These are phyloP conservation scores for Blastobotrys muscicola DNA, from an alignment of 805 yeast species.

Conservation along the genomic window DNA sequence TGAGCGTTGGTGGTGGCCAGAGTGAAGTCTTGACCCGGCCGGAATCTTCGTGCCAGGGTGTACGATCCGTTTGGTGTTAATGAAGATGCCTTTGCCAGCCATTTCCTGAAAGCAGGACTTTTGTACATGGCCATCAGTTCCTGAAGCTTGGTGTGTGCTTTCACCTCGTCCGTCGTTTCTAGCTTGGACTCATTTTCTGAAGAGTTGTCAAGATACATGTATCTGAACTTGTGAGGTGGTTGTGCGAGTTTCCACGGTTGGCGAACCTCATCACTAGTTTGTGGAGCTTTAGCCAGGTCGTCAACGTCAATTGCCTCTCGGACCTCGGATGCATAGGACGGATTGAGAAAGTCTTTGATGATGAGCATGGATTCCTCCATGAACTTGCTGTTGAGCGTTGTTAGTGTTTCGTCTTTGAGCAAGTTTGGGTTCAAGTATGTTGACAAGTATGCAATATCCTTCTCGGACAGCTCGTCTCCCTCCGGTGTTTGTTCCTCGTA, in stretches of 20 bases:
- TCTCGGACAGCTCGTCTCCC: constrained; percentile 22
- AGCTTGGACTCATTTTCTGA: constrained; percentile 21
- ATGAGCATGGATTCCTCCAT: constrained; percentile 61
- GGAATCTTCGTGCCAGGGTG: constrained; percentile 69
- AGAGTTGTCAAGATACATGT: constrained; percentile 67
- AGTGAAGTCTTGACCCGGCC: constrained; percentile 93
- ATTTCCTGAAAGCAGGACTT: constrained; percentile 55
- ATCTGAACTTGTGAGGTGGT: constrained; percentile 92
- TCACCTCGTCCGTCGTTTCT: constrained; percentile 6
- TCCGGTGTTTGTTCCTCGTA: constrained; percentile 7
- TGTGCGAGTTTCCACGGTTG: constrained; percentile 85
- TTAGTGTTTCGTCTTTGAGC: constrained; percentile 32
- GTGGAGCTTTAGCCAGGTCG: constrained; percentile 46
- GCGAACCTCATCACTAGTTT: constrained; percentile 40
- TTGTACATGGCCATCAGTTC: constrained; percentile 51
- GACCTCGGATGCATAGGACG: constrained; percentile 41
- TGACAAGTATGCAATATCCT: constrained; percentile 42
- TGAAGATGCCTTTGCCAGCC: constrained; percentile 56
- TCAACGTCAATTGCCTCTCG: constrained; percentile 43
- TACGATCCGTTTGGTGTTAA: constrained; percentile 53
- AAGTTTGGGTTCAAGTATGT: constrained; percentile 50
- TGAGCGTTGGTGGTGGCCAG: constrained; percentile 60
- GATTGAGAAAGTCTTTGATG: constrained; percentile 52
- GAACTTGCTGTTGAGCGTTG: constrained; percentile 42
- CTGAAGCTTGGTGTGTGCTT: constrained; percentile 29